Base-by-base conservation (phyloP, 2,329 filamentous ascomycete species). In the Pseudogymnoascus sp. region DNA sequence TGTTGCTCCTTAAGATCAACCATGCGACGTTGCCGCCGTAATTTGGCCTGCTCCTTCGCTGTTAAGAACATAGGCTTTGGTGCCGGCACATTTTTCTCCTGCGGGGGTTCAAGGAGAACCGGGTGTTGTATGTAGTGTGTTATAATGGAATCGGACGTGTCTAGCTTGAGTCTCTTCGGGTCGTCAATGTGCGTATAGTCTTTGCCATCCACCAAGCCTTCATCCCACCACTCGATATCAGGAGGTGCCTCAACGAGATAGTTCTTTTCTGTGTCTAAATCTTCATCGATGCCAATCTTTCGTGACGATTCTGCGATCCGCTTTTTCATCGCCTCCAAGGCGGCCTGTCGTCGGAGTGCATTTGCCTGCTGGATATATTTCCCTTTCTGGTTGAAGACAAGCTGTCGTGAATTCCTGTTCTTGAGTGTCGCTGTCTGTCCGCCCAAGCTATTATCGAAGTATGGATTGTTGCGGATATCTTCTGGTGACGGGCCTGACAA, bases 311-410 rank as follows among this genome's bases (percentile, higher is more conserved):
- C 89, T 1, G 93, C 93, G 69, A 99, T 96, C 63, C 89, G 85
- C 79, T 89, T 93, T 77, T 97, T 97, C 87, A 99, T 93, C 66
- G 89, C 89, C 79, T 99, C 96, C 28, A 99, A 81, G 60, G 89
- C 89, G 44, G 89, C 91, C 76, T 97, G 93, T 65, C 91, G 85
- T 66, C 95, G 88, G 61, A 97, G 79, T 63, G 93, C 93, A 74
- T 91, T 93, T 6, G 90, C 95, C 76, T 97, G 93, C 67, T 92
- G 89, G 65, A 97, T 96, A 72, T 96, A 97, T 82, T 97, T 97
- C 62, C 95, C 95, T 75, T 96, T 96, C 69, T 93, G 88, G 70
- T 97, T 96, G 80, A 99, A 97, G 11, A 91, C 79, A 16, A 99
- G 81, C 67, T 90, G 87, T 65, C 90, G 87, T 10, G 91, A 84